Percentiles rank a stretch among this genome's conserved stretches.
Evolutionary conservation across 208 protist species (phyloP).

Genomic region (Entamoeba histolytica): DNA sequence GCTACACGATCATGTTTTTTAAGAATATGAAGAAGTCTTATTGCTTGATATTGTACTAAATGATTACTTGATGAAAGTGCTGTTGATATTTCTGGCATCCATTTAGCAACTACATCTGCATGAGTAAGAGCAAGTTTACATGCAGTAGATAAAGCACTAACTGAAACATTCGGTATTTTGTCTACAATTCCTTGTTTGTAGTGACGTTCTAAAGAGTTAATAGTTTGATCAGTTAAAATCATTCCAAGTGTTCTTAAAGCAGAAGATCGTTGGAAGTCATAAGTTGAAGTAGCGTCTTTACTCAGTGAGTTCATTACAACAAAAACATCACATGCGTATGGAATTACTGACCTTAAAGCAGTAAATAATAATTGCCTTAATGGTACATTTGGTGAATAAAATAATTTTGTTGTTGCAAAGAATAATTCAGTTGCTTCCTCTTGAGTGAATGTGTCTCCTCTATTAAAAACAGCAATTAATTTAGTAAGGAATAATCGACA

Average conservation of each 20-base stretch:
- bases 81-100: background rate
- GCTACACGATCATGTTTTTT: background rate
- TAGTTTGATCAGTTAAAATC: background rate
- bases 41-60: background rate
- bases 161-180: background rate
- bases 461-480: background rate
- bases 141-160: background rate
- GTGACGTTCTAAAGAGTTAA: background rate
- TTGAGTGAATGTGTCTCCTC: background rate
- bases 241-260: background rate
- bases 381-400: background rate
- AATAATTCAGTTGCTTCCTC: background rate
- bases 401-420: background rate
- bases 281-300: background rate
- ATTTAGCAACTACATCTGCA: background rate
- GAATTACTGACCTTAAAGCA: background rate
- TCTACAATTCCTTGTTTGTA: background rate
- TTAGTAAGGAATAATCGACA: background rate
- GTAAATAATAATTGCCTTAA: background rate
- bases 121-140: background rate
- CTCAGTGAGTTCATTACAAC: background rate
- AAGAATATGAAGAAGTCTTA: background rate
- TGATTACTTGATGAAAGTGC: background rate
- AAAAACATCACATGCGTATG: background rate
- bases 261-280: background rate